phyloP scores from a whole-genome alignment of 805 yeast genomes.

The Komagataella pastoris region DNA sequence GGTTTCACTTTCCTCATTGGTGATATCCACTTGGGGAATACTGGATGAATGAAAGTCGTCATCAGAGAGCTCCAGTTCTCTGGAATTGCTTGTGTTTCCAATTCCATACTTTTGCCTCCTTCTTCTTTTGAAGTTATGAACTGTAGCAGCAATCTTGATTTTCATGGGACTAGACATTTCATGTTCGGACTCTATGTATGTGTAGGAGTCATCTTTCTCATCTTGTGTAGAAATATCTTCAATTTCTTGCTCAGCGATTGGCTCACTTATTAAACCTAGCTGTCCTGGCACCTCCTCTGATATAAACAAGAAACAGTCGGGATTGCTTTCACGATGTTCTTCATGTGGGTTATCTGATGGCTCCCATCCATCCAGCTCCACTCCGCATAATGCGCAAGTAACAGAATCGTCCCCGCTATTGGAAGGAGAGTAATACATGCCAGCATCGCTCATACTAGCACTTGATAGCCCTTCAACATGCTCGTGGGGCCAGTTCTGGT shows the following conservation, averaged over 20 bases:
- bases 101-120: neutral
- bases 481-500: neutral
- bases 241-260: neutral
- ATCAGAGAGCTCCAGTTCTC: neutral
- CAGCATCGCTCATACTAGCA: conserved; percentile 38
- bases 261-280: neutral
- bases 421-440: conserved; percentile 47
- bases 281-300: neutral
- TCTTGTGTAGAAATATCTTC: neutral
- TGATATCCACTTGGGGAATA: neutral
- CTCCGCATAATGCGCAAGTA: conserved; percentile 51
- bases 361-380: conserved; percentile 64
- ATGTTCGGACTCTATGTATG: neutral
- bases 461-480: neutral
- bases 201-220: neutral
- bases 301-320: conserved; percentile 26
- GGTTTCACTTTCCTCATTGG: neutral
- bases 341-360: conserved; percentile 43
- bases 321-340: conserved; percentile 38
- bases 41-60: neutral
- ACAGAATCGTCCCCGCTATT: conserved; percentile 37
- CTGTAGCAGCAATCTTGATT: neutral
- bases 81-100: neutral
- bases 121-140: neutral
- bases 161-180: neutral